Percentiles rank a stretch among this genome's conserved stretches.
phyloP scores from a whole-genome alignment of 768 basidiomycete species.

The Phlebiopsis flavidoalba region DNA sequence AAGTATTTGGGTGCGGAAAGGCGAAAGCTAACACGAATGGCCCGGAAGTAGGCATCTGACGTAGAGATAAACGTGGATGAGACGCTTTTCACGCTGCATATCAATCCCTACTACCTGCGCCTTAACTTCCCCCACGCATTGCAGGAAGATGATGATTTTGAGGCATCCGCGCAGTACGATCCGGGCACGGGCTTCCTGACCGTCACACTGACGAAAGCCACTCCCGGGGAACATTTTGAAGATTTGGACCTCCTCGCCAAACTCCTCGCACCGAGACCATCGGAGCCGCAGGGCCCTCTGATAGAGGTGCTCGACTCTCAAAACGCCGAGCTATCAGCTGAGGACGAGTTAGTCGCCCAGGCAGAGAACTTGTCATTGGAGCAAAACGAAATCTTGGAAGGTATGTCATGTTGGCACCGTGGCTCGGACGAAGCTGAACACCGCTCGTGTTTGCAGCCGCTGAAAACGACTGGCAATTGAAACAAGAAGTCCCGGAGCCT shows the following conservation, averaged over 20 bases:
- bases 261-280: conserved; percentile 62
- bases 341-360: conserved; percentile 37
- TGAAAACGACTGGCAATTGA: conserved; percentile 74
- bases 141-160: conserved; percentile 59
- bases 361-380: conserved; percentile 47
- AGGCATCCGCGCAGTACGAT: conserved; percentile 69
- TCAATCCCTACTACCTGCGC: conserved; percentile 82
- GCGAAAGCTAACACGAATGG: conserved; percentile 3
- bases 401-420: conserved; percentile 26
- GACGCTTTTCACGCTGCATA: conserved; percentile 63
- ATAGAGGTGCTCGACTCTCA: conserved; percentile 54
- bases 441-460: conserved; percentile 44
- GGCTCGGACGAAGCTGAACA: not conserved
- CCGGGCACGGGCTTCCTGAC: conserved; percentile 74
- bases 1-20: not conserved
- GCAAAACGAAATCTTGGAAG: conserved; percentile 47
- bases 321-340: conserved; percentile 13
- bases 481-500: conserved; percentile 51
- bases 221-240: conserved; percentile 59
- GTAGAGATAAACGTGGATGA: conserved; percentile 75
- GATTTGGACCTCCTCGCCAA: conserved; percentile 79
- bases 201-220: conserved; percentile 66
- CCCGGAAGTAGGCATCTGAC: conserved; percentile 63
- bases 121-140: conserved; percentile 67
- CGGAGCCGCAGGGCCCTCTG: conserved; percentile 27